A percentile compares a stretch with the other conserved stretches of the same genome.
Conservation (phyloP, 1,284 basidiomycete genomes). For the Leccinum subspadiceum region DNA sequence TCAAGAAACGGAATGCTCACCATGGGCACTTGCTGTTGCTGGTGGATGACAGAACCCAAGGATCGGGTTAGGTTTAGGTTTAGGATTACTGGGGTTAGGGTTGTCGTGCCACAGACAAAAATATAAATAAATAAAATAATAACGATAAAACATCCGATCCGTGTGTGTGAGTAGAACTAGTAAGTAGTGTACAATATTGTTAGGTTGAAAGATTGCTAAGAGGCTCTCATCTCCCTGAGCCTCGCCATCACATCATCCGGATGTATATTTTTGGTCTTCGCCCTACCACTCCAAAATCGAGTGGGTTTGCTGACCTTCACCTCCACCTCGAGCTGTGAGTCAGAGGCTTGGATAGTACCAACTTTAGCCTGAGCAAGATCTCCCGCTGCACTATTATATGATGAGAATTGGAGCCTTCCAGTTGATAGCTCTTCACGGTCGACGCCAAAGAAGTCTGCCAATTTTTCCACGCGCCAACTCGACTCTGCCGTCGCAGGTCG, state of each 20-base stretch:
- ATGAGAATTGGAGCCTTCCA: neutral
- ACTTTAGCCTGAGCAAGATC: slow-evolving; percentile 1
- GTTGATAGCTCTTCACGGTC: slow-evolving; percentile 43
- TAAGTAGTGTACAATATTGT: neutral
- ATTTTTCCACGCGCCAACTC: slow-evolving; percentile 40
- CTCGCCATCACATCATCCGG: slow-evolving; percentile 47
- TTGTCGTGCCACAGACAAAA: slow-evolving; percentile 7
- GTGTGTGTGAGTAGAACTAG: neutral
- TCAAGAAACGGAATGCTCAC: slow-evolving; percentile 18
- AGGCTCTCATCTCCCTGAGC: slow-evolving; percentile 48
- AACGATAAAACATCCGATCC: neutral
- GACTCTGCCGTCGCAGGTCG: slow-evolving; percentile 7
- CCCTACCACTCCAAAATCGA: slow-evolving; percentile 40
- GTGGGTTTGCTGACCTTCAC: slow-evolving; percentile 36
- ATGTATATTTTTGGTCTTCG: slow-evolving; percentile 31
- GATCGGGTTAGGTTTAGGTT: slow-evolving; percentile 34
- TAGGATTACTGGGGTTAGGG: slow-evolving; percentile 25
- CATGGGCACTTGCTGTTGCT: slow-evolving; percentile 15
- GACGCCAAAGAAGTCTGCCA: slow-evolving; percentile 60
- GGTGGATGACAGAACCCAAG: slow-evolving; percentile 26
- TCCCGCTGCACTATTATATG: slow-evolving; percentile 6
- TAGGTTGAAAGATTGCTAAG: slow-evolving; percentile 4
- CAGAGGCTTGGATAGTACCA: slow-evolving; percentile 1
- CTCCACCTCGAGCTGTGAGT: slow-evolving; percentile 32
- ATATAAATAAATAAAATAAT: neutral